Evolutionary conservation across 2,329 filamentous ascomycete genomes (phyloP).

Genomic region (Fusarium sp.): DNA sequence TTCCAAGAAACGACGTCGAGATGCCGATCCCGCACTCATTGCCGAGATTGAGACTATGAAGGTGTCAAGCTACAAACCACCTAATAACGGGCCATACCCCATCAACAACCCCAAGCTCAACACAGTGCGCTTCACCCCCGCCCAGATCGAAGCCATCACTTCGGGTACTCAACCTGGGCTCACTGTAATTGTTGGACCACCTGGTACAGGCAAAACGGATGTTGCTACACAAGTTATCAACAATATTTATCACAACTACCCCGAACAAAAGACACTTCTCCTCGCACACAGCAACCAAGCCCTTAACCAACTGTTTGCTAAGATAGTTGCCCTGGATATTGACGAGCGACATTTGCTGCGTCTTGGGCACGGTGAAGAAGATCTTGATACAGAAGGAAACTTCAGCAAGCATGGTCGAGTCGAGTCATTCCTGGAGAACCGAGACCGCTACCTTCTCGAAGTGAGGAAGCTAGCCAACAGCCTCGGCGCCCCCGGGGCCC

Average conservation of each 20-base stretch:
- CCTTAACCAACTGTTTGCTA: conserved; percentile 96
- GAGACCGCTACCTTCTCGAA: conserved; percentile 81
- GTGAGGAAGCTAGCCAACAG: conserved; percentile 88
- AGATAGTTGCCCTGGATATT: conserved; percentile 96
- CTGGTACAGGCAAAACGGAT: conserved; percentile 98
- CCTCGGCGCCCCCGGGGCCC: conserved; percentile 90
- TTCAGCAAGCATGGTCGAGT: conserved; percentile 96
- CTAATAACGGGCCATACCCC: conserved; percentile 90
- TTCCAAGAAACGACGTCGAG: conserved; percentile 89
- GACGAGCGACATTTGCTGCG: conserved; percentile 94
- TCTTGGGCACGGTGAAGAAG: conserved; percentile 94
- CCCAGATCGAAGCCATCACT: conserved; percentile 91
- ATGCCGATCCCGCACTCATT: conserved; percentile 75
- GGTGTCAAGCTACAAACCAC: conserved; percentile 90
- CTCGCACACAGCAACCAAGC: conserved; percentile 98
- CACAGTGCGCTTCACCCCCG: conserved; percentile 86
- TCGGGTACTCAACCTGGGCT: conserved; percentile 95
- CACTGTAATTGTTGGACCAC: conserved; percentile 93
- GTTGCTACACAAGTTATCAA: conserved; percentile 98
- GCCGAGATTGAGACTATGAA: conserved; percentile 76
- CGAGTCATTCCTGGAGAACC: conserved; percentile 93
- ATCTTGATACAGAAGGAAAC: conserved; percentile 85
- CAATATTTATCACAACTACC: conserved; percentile 99
- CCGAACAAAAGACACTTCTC: conserved; percentile 88
- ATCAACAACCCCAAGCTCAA: conserved; percentile 87